phyloP scores from a whole-genome alignment of 176 grass and related monocot genomes.

The Zea mays region DNA sequence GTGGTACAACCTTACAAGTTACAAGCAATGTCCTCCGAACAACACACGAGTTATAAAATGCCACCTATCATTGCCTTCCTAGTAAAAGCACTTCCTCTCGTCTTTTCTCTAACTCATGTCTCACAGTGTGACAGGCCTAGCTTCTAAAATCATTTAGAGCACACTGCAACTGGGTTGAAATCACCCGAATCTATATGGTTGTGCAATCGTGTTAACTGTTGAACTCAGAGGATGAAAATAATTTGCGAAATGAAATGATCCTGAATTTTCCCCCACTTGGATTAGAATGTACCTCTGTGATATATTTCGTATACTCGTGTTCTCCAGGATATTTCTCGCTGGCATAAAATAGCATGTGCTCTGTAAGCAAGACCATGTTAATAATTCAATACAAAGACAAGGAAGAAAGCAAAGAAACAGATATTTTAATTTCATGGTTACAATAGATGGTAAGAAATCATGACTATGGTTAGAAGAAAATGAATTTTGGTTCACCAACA shows the following conservation, averaged over 20 bases:
- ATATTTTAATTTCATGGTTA: background rate
- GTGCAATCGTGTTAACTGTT: background rate
- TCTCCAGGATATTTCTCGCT: conserved; percentile 98
- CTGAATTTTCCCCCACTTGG: background rate
- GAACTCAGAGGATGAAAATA: background rate
- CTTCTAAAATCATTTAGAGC: background rate
- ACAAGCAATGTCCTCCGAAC: no score
- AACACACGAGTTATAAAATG: no score
- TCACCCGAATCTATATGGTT: background rate
- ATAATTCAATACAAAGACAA: conserved; percentile 27
- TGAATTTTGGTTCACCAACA: background rate
- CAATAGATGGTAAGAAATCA: background rate
- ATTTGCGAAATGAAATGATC: background rate
- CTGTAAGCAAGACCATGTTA: conserved; percentile 50
- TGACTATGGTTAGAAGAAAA: background rate
- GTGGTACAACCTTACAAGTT: background rate
- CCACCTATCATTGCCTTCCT: background rate
- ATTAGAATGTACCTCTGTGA: conserved; percentile 69
- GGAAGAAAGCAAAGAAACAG: conserved; percentile 17
- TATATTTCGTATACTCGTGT: conserved; percentile 84
- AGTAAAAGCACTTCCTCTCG: background rate
- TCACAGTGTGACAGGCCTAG: background rate
- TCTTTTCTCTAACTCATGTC: background rate
- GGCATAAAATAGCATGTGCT: conserved; percentile 99
- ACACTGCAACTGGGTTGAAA: background rate